Percentiles rank a stretch among this genome's conserved stretches.
Conservation (phyloP, 202 grass and related monocot species). For the Schoenoplectus tabernaemontani region DNA sequence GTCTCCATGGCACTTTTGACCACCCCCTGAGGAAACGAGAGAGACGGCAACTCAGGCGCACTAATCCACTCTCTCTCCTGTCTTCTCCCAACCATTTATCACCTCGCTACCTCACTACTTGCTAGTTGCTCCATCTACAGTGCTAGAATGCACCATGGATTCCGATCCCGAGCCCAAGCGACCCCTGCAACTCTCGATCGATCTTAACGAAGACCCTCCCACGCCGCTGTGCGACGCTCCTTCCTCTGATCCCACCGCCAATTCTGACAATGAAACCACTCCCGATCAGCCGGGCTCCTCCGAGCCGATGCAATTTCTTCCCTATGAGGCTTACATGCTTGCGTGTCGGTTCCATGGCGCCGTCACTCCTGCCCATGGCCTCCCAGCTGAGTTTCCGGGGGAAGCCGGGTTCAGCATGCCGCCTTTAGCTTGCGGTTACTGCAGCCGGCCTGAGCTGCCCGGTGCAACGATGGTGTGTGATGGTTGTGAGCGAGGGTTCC, state of each 20-base stretch:
- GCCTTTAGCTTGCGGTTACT: constrained; percentile 38
- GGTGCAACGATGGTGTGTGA: constrained; percentile 64
- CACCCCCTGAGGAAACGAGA: neutral
- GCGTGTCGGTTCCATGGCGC: constrained; percentile 29
- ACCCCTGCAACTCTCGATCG: constrained; percentile 52
- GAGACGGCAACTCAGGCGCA: neutral
- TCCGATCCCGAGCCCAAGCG: constrained; percentile 46
- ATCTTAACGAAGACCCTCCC: constrained; percentile 71
- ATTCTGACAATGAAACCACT: neutral
- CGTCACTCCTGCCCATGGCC: constrained; percentile 4
- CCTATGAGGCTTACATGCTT: constrained; percentile 39
- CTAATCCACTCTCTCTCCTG: constrained; percentile 16
- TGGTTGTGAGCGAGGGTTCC: constrained; percentile 84
- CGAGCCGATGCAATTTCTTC: neutral
- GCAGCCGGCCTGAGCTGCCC: constrained; percentile 36
- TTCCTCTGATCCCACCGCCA: neutral
- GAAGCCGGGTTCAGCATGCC: constrained; percentile 47
- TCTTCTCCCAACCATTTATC: neutral
- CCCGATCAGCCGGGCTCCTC: neutral
- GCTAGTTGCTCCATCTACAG: neutral
- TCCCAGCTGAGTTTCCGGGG: constrained; percentile 43
- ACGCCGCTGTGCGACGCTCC: constrained; percentile 2
- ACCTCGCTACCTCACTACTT: no score
- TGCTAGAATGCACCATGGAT: constrained; percentile 20
- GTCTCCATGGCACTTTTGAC: no score